Base-by-base conservation (phyloP, 2,329 filamentous ascomycete genomes). In the Colletotrichum zoysiae region DNA sequence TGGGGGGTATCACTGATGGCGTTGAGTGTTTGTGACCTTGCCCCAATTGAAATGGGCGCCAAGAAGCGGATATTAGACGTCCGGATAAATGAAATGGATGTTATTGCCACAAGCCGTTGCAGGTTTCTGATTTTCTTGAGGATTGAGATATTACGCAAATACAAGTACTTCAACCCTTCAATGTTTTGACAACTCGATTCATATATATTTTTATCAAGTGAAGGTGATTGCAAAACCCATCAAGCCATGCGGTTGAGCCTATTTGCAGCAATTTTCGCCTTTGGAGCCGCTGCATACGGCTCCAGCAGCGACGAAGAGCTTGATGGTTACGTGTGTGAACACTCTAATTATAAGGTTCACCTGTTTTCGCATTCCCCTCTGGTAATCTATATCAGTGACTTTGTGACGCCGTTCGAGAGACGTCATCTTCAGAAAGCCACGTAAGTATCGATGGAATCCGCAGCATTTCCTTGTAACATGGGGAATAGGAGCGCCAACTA, bases 331-430 rank as follows among this genome's bases (percentile, higher is more conserved):
- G 30, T 30, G 6, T 82, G 80, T 68, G 73, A 76, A 56, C 79
- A 82, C 65, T 78, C 79, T 18, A 74, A 75, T 42, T 81, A 81
- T 56, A 75, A 78, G 55, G 77, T 77, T 18, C 76, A 79, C 40
- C 74, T 81, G n/a, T 74, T 80, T 55, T 82, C 81, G 16, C 77
- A 77, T 59, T 81, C 80, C 23, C 82, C 82, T 1, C 70, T 83
- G 7, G 81, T 84, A 16, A 79, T 84, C 42, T 84, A 84, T 58
- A 77, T 84, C 11, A 76, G 76, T 33, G 75, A 79, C 46, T 84
- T 84, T 71, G 70, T 84, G 42, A 82, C 78, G 1, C 64, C 75
- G 11, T 76, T 80, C 33, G 82, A 84, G 73, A 78, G 78, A 14
- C 63, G 67, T 4, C 81, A 84, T 70, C 78, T 84, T 18, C 76